Percentiles rank a stretch among this genome's conserved stretches.
Conservation (phyloP, 2,329 filamentous ascomycete genomes). For the Epichloe aotearoae region DNA sequence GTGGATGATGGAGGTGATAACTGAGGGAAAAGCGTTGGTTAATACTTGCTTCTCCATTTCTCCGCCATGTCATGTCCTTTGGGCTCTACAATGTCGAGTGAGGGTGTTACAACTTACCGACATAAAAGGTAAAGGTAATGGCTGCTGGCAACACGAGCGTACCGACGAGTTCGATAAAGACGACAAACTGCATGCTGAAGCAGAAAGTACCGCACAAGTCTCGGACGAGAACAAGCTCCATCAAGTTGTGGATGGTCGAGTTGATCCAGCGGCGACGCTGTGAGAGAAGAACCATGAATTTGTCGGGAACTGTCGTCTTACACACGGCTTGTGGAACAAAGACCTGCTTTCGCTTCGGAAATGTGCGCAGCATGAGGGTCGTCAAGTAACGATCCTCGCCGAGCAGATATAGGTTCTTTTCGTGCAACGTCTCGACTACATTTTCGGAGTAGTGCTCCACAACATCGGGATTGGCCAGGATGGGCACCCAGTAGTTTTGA, state of each 20-base stretch:
- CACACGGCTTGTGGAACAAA: constrained; percentile 98
- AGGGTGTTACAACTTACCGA: constrained; percentile 48
- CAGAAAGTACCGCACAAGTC: constrained; percentile 98
- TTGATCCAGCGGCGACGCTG: constrained; percentile 98
- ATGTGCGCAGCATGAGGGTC: constrained; percentile 95
- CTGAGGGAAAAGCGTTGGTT: constrained; percentile 25
- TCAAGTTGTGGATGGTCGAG: constrained; percentile 95
- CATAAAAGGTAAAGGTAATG: constrained; percentile 93
- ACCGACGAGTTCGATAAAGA: constrained; percentile 88
- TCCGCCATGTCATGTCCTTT: background rate
- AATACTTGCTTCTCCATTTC: background rate
- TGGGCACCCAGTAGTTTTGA: constrained; percentile 99
- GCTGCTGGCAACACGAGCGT: constrained; percentile 91
- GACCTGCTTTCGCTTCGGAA: constrained; percentile 97
- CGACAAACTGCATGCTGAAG: constrained; percentile 99
- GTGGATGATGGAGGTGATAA: constrained; percentile 73
- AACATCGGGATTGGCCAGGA: constrained; percentile 93
- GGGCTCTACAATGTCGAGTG: background rate
- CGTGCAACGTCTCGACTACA: constrained; percentile 94
- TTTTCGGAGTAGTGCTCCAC: constrained; percentile 99
- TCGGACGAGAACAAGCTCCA: constrained; percentile 90
- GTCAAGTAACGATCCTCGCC: constrained; percentile 93
- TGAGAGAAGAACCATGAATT: constrained; percentile 83
- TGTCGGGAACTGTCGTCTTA: constrained; percentile 92
- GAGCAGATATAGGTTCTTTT: constrained; percentile 85